A percentile compares a stretch with the other conserved stretches of the same genome.
Evolutionary conservation across 2,329 filamentous ascomycete species (phyloP).

Genomic region (Fusarium sp.): DNA sequence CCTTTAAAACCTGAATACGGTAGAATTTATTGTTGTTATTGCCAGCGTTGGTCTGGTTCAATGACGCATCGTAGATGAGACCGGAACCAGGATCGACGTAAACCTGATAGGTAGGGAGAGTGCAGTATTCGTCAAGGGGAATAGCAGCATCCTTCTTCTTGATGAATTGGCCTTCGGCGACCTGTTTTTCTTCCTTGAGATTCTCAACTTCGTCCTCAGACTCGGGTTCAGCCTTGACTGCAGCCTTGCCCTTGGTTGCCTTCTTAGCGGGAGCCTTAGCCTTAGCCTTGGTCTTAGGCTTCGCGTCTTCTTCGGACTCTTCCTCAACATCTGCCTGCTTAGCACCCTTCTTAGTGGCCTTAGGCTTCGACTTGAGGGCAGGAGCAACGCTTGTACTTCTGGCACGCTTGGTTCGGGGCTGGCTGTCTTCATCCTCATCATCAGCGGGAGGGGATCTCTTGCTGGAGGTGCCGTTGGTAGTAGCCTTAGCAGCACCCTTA

Average conservation of each 20-base stretch:
- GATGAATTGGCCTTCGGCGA: constrained; percentile 59
- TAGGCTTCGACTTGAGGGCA: neutral
- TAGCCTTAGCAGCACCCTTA: neutral
- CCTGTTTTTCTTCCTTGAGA: constrained; percentile 49
- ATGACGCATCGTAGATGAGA: constrained; percentile 79
- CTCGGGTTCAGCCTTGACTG: constrained; percentile 42
- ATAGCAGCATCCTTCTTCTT: constrained; percentile 60
- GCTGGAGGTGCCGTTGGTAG: constrained; percentile 34
- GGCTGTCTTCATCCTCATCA: constrained; percentile 42
- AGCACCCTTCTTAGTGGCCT: constrained; percentile 39
- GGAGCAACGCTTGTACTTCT: constrained; percentile 2
- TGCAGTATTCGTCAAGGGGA: constrained; percentile 62
- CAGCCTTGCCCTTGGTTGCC: constrained; percentile 39
- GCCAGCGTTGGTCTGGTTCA: constrained; percentile 80
- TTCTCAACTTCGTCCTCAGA: constrained; percentile 31
- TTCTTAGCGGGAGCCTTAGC: constrained; percentile 28
- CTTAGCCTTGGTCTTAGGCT: constrained; percentile 31
- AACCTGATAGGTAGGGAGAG: constrained; percentile 60
- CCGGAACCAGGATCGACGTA: constrained; percentile 71
- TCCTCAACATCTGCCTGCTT: constrained; percentile 32
- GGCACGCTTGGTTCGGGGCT: constrained; percentile 34
- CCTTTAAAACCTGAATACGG: constrained; percentile 71
- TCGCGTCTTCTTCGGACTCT: constrained; percentile 47
- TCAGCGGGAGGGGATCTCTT: constrained; percentile 44
- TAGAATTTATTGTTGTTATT: constrained; percentile 89